Evolutionary conservation across 208 protist genomes (phyloP), one percentile per base, ranked within the genome.

Genomic region (Acanthamoeba castellanii): DNA sequence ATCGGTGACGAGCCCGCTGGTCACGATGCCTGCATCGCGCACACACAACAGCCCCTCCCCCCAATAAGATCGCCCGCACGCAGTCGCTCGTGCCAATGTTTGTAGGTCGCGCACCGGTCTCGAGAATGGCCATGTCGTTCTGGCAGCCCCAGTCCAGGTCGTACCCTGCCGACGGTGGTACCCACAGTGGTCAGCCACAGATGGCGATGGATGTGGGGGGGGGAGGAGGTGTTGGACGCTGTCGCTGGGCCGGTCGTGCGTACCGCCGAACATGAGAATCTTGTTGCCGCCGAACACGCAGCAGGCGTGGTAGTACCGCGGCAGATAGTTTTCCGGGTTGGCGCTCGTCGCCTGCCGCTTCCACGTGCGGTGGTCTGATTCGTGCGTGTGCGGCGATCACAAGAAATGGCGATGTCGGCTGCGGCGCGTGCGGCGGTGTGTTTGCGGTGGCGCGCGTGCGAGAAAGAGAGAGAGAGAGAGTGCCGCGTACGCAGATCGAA

Each of bases 231-330:
- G n/a, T n/a, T n/a, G n/a, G n/a, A n/a, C n/a, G n/a, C n/a, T n/a
- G n/a, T n/a, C n/a, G n/a, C n/a, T n/a, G n/a, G n/a, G n/a, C n/a
- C n/a, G n/a, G n/a, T n/a, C n/a, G n/a, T n/a, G n/a, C n/a, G 16
- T 81, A 55, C 76, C 76, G 20, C 42, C 76, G 22, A 84, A 84
- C 76, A 84, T 84, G 76, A 84, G 76, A 30, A 84, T 84, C 76
- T 84, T 84, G 42, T 84, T 84, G 76, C 76, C 45, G 42, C 45
- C 76, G 27, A 84, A 57, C 9, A 84, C 76, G 76, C 76, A 84
- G 76, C 76, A 84, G 47, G 76, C 32, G 22, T 84, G 76, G 42
- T 84, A 84, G n/a, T 84, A 84, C 11, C 76, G 76, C 27, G 76
- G 76, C 76, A 84, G 76, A 37, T 84, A 84, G 20, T 20, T 5